These are phyloP conservation scores for Paramecium biaurelia DNA, from an alignment of 73 alveolate species.

Conservation along the genomic window DNA sequence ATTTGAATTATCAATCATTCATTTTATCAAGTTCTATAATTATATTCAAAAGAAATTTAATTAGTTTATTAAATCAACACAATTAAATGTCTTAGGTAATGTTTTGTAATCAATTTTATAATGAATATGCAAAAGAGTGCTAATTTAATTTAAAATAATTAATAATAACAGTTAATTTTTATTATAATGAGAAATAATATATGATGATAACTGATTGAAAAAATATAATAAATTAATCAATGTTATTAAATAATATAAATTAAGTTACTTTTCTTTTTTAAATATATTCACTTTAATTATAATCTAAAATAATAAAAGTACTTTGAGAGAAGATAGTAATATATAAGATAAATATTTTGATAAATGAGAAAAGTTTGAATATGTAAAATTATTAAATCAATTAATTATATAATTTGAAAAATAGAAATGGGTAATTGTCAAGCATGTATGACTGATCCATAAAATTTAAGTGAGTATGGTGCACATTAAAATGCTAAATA, in stretches of 20 bases:
- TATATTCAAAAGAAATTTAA: background rate
- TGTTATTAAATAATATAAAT: too few relatives aligned
- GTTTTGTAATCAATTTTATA: background rate
- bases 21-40: background rate
- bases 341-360: background rate
- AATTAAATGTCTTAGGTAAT: background rate
- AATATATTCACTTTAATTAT: too few relatives aligned
- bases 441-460: conserved; percentile 49
- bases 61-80: background rate
- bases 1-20: background rate
- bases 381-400: background rate
- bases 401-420: background rate
- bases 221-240: too few relatives aligned
- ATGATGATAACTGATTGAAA: too few relatives aligned
- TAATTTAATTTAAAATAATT: background rate
- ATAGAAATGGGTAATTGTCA: conserved; percentile 31
- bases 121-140: background rate
- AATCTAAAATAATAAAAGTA: too few relatives aligned
- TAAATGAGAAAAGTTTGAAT: background rate
- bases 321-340: background rate
- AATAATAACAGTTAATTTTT: background rate
- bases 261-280: background rate
- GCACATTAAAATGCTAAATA: background rate
- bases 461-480: background rate
- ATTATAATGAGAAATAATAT: background rate